phyloP scores from a whole-genome alignment of 345 rosid genomes.

The Excoecaria agallocha region DNA sequence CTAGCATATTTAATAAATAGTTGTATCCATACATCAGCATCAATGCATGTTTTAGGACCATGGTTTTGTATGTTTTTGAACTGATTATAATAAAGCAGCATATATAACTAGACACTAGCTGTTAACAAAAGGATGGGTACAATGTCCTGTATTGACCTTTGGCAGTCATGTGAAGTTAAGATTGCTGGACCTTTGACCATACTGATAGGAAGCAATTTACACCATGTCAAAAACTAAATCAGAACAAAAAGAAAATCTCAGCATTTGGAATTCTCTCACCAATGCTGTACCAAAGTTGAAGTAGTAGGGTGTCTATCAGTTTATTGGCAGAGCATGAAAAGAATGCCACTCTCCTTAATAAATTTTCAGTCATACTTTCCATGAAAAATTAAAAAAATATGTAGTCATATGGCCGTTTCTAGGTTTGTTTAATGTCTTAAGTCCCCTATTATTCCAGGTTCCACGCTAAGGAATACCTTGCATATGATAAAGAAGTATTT shows the following conservation, averaged over 20 bases:
- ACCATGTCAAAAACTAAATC: background rate
- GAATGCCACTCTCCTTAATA: background rate
- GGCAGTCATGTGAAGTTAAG: background rate
- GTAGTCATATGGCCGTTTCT: background rate
- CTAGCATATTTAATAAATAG: background rate
- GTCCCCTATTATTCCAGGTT: conserved; percentile 47
- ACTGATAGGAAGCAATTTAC: background rate
- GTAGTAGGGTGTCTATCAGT: background rate
- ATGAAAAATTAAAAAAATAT: background rate
- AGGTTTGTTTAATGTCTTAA: background rate
- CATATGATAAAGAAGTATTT: conserved; percentile 58
- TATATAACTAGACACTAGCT: background rate
- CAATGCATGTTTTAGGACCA: background rate
- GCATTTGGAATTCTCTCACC: background rate
- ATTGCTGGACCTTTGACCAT: background rate
- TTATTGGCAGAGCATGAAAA: background rate
- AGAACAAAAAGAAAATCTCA: background rate
- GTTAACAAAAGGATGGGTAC: background rate
- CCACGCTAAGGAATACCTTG: conserved; percentile 93
- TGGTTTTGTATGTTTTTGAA: background rate
- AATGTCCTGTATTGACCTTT: background rate
- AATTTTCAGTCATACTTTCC: background rate
- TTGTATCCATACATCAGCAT: background rate
- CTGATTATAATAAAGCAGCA: no score
- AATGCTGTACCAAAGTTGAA: background rate